Base-by-base conservation (phyloP, 2,329 filamentous ascomycete genomes). In the Ceratocystiopsis sp. region DNA sequence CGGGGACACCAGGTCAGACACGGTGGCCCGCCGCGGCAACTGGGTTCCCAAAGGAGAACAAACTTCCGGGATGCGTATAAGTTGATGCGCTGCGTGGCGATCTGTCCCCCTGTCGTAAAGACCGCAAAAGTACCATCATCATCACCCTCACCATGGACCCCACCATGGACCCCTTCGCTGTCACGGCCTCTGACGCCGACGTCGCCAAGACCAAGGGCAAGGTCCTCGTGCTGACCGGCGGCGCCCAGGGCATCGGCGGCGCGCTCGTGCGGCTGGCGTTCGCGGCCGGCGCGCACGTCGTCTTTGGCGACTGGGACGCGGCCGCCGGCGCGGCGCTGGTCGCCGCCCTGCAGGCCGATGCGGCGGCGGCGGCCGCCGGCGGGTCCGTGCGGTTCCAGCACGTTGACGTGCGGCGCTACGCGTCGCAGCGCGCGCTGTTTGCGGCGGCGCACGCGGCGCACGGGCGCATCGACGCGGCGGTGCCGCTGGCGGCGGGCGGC, bases 381-480 rank as follows among this genome's bases (percentile, higher is more conserved):
- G 44, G 43, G 16, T 17, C 37, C 13, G 16, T 52, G 54, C 40
- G 42, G 38, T 71, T 68, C 53, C 56, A 62, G 14, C 51, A 55
- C 16, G 59, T 60, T 32, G 65, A 72, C 51, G 65, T 69, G 10
- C 59, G 60, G 11, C 53, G 59, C 37, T 69, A 71, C 49, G 49
- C 58, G n/a, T 60, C 63, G 14, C 61, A 67, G 25, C 52, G 69
- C 2, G 29, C 41, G 13, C 54, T 72, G 5, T 71, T 71, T 51
- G 61, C 67, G 19, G 47, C 57, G 3, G 65, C 67, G 0, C 60
- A 61, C 37, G 53, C 60, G 8, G 58, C 55, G n/a, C 64, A 66
- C 45, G 63, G 64, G 3, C 56, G 55, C 7, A 59, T 71, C 18
- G 68, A 73, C 45, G 62, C 67, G 46, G 68, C 67, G 6, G 59